These are phyloP conservation scores for Verticillium tricorpus DNA, from an alignment of 2,329 filamentous ascomycete genomes.

Conservation along the genomic window DNA sequence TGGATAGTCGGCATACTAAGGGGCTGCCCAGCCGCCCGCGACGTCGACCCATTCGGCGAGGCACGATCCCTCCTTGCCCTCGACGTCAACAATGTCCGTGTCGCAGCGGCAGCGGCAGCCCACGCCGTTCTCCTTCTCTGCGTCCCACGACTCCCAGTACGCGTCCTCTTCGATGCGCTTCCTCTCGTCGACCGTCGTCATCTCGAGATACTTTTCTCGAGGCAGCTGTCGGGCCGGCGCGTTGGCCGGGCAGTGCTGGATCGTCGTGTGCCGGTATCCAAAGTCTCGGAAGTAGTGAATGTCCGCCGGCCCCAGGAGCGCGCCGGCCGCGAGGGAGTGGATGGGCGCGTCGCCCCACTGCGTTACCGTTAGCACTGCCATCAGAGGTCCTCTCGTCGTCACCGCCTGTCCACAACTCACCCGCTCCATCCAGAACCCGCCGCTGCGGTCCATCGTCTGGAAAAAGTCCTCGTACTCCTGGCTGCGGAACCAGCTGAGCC, in stretches of 20 bases:
- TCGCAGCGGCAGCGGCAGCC: conserved; percentile 96
- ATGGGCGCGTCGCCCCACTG: conserved; percentile 99
- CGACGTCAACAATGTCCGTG: conserved; percentile 94
- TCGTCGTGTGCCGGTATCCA: conserved; percentile 96
- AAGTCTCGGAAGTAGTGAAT: conserved; percentile 99
- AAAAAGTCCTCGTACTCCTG: conserved; percentile 98
- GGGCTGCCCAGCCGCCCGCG: conserved; percentile 78
- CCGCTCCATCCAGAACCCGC: conserved; percentile 98
- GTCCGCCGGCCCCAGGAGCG: conserved; percentile 73
- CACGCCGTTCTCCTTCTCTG: conserved; percentile 90
- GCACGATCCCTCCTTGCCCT: conserved; percentile 95
- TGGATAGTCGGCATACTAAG: not conserved
- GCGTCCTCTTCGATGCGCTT: conserved; percentile 87
- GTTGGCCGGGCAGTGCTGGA: conserved; percentile 96
- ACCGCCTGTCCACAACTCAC: conserved; percentile 43
- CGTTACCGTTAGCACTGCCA: not conserved
- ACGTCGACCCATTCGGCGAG: conserved; percentile 96
- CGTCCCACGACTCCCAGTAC: conserved; percentile 88
- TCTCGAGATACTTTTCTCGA: conserved; percentile 75
- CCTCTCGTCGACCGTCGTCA: conserved; percentile 75
- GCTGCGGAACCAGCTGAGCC: conserved; percentile 92
- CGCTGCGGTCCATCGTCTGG: conserved; percentile 96
- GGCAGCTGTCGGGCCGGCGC: conserved; percentile 83
- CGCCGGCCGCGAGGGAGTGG: conserved; percentile 92
- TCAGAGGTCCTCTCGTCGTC: not conserved